Evolutionary conservation across 2,329 filamentous ascomycete genomes (phyloP).

Genomic region (Aspergillus carbonarius): DNA sequence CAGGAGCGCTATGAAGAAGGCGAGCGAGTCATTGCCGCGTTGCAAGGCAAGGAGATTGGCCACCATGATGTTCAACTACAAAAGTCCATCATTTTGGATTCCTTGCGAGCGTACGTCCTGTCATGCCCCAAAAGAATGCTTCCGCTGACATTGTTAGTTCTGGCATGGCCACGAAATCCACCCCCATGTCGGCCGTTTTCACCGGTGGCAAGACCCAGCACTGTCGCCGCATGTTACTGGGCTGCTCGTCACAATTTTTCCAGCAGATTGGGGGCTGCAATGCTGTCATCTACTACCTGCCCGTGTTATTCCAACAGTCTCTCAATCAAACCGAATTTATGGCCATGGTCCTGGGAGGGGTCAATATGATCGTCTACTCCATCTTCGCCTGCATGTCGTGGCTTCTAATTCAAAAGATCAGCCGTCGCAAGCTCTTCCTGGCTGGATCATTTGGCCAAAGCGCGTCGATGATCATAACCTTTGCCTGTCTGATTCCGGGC

Average conservation of each 20-base stretch:
- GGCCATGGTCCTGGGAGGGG: constrained; percentile 27
- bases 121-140: constrained; percentile 17
- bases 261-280: constrained; percentile 50
- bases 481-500: constrained; percentile 32
- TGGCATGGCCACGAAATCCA: constrained; percentile 25
- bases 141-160: constrained; percentile 24
- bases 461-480: constrained; percentile 33
- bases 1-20: constrained; percentile 51
- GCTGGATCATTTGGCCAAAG: constrained; percentile 36
- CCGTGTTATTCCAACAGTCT: constrained; percentile 46
- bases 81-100: constrained; percentile 62
- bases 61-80: constrained; percentile 41
- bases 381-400: constrained; percentile 28
- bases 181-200: constrained; percentile 26
- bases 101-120: constrained; percentile 43
- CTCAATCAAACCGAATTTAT: constrained; percentile 24
- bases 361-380: constrained; percentile 29
- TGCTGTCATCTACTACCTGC: constrained; percentile 46
- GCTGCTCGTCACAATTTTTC: constrained; percentile 36
- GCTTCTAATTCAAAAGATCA: constrained; percentile 38
- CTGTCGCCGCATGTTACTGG: constrained; percentile 31
- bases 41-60: constrained; percentile 32
- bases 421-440: constrained; percentile 39
- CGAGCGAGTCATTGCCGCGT: constrained; percentile 48
- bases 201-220: constrained; percentile 33